Conservation (phyloP, 164 flowering plant genomes). For the Berberis thunbergii region DNA sequence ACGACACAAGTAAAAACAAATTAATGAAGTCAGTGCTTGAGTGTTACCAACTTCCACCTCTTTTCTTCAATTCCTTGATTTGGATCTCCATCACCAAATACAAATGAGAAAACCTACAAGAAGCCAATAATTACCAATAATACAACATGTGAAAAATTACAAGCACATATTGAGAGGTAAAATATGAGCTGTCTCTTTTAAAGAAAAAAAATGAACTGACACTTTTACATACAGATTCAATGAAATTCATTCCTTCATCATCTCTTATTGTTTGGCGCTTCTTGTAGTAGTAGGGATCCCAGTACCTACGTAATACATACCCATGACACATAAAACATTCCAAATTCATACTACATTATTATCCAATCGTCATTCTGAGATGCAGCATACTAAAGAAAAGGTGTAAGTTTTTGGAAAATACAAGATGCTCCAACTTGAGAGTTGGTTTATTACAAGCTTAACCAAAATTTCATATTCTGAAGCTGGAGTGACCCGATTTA, state of each 20-base stretch:
- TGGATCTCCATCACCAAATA: conserved; percentile 99
- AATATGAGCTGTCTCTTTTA: background rate
- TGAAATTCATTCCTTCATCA: conserved; percentile 68
- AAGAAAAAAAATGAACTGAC: conserved; percentile 7
- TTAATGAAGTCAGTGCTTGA: conserved; percentile 32
- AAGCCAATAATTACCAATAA: conserved; percentile 2
- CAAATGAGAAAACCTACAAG: conserved; percentile 88
- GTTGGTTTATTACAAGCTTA: no score
- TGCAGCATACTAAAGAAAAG: background rate
- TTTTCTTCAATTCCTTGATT: conserved; percentile 98
- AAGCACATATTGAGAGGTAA: background rate
- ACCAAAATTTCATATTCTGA: no score
- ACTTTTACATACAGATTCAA: conserved; percentile 68
- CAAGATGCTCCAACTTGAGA: no score
- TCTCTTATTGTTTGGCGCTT: conserved; percentile 43
- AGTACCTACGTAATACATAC: conserved; percentile 47
- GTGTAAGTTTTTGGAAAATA: background rate
- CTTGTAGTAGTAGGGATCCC: conserved; percentile 90
- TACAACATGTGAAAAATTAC: conserved; percentile 6
- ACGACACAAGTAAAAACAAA: background rate
- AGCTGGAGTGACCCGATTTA: no score
- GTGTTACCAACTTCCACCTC: conserved; percentile 98
- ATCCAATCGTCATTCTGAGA: background rate
- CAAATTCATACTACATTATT: background rate
- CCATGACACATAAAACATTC: conserved; percentile 1